Evolutionary conservation across 345 rosid species (phyloP).

Genomic region (Camelina sativa): DNA sequence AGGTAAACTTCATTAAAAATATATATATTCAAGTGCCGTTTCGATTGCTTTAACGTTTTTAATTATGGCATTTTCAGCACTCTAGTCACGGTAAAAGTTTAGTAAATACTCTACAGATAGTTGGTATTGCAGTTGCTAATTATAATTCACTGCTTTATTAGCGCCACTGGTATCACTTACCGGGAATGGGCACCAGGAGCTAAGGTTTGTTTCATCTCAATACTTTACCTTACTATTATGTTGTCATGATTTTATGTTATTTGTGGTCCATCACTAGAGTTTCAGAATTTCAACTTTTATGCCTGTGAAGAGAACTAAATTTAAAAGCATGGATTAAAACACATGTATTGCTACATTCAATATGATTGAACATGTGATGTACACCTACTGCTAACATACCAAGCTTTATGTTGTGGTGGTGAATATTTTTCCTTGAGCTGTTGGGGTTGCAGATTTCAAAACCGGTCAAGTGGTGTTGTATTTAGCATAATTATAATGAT

Average conservation of each 20-base stretch:
- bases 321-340: conserved; percentile 6
- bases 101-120: conserved; percentile 33
- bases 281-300: conserved; percentile 9
- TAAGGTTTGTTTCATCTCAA: conserved; percentile 59
- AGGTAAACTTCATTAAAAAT: conserved; percentile 50
- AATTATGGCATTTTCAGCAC: conserved; percentile 13
- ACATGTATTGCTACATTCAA: conserved; percentile 5
- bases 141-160: conserved; percentile 52
- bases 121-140: conserved; percentile 48
- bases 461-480: conserved; percentile 27
- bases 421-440: neutral
- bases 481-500: conserved; percentile 11
- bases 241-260: neutral
- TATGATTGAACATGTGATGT: conserved; percentile 25
- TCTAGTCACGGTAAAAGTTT: conserved; percentile 8
- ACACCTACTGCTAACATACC: conserved; percentile 25
- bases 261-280: conserved; percentile 4
- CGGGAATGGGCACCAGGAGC: conserved; percentile 99
- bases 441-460: conserved; percentile 24
- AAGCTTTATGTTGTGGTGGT: neutral
- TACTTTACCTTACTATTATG: neutral
- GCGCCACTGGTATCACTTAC: conserved; percentile 86
- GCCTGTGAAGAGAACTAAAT: conserved; percentile 8
- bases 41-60: neutral
- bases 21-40: neutral